These are phyloP conservation scores for Porodaedalea pini DNA, from an alignment of 1,284 basidiomycete genomes.

Conservation along the genomic window DNA sequence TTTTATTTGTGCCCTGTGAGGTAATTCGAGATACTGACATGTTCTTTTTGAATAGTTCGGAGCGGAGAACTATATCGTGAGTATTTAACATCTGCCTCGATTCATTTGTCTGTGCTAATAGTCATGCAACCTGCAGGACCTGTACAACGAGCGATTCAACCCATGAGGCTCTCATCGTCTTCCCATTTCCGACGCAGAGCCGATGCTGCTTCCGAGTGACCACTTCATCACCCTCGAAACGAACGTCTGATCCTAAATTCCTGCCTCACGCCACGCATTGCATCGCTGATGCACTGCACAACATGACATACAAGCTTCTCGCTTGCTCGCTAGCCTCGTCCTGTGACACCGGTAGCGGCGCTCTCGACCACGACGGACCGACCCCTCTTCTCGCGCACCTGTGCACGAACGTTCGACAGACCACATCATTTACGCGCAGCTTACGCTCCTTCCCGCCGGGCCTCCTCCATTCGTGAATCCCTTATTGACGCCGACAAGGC, in stretches of 20 bases:
- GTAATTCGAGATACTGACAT: neutral
- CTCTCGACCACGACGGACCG: neutral
- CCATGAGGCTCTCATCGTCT: conserved; percentile 3
- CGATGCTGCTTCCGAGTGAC: neutral
- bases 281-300: neutral
- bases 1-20: neutral
- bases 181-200: neutral
- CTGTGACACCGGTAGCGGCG: neutral
- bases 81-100: neutral
- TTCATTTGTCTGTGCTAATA: neutral
- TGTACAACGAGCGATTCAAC: neutral
- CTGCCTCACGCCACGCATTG: neutral
- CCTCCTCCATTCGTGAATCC: neutral
- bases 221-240: neutral
- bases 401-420: neutral
- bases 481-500: neutral
- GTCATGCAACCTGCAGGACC: neutral
- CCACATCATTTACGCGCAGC: neutral
- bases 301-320: neutral
- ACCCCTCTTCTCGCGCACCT: neutral
- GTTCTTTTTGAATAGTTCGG: neutral
- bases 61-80: neutral
- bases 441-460: neutral
- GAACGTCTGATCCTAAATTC: neutral
- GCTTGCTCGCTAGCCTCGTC: neutral